These are phyloP conservation scores for Fusarium brachygibbosum DNA, from an alignment of 2,329 filamentous ascomycete species.

Conservation along the genomic window DNA sequence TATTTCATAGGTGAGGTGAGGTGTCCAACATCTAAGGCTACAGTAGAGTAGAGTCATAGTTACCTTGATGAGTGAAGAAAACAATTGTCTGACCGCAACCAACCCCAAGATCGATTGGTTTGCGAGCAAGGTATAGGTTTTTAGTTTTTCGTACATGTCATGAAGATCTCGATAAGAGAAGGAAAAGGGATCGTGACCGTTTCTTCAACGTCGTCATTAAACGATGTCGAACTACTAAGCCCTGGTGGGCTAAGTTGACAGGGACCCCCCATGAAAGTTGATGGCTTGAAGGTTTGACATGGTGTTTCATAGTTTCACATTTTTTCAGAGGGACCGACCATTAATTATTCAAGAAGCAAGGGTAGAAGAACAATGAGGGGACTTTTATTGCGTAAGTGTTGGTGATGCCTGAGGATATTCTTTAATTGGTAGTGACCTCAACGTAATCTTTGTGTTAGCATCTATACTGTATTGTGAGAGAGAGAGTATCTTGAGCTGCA, in stretches of 20 bases:
- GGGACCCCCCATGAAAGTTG: slow-evolving; percentile 25
- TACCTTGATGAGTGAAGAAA: too few relatives aligned
- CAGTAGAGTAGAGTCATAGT: too few relatives aligned
- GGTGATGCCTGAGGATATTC: slow-evolving; percentile 2
- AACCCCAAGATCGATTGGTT: slow-evolving; percentile 28
- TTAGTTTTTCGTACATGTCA: slow-evolving; percentile 2
- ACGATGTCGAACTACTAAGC: slow-evolving; percentile 4
- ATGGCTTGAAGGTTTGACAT: slow-evolving; percentile 37
- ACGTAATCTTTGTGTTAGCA: not conserved
- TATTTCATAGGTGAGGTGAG: not conserved
- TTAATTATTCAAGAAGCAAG: slow-evolving; percentile 2
- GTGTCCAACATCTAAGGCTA: too few relatives aligned
- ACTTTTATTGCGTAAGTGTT: not conserved
- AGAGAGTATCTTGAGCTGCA: slow-evolving; percentile 16
- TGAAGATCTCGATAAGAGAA: slow-evolving; percentile 15
- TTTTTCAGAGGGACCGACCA: slow-evolving; percentile 1
- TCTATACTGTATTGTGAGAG: not conserved
- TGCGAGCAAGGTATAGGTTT: slow-evolving; percentile 7
- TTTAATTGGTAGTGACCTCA: not conserved
- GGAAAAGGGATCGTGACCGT: slow-evolving; percentile 3
- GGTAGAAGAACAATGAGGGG: not conserved
- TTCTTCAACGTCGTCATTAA: slow-evolving; percentile 24
- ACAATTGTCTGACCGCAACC: slow-evolving; percentile 9
- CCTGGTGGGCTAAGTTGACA: slow-evolving; percentile 25
- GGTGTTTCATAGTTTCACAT: slow-evolving; percentile 40